A percentile compares a stretch with the other conserved stretches of the same genome.
phyloP scores from a whole-genome alignment of 2,329 filamentous ascomycete species.

The Myrmaecium sp. region DNA sequence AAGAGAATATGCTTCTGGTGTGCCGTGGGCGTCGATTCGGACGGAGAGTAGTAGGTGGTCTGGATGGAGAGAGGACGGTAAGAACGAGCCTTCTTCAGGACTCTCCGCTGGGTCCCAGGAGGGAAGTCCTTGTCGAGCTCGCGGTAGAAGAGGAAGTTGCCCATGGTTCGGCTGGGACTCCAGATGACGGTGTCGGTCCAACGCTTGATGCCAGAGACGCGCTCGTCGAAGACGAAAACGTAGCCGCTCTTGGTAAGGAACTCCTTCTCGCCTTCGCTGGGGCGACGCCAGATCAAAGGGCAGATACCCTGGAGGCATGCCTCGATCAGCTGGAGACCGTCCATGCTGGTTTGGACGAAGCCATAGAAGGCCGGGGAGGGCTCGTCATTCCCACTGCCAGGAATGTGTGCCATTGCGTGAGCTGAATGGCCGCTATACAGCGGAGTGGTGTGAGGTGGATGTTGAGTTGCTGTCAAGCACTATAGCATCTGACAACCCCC shows the following conservation, averaged over 20 bases:
- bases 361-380: slow-evolving; percentile 56
- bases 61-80: no score
- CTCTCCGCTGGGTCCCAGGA: no score
- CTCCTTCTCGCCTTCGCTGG: slow-evolving; percentile 67
- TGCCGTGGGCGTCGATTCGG: no score
- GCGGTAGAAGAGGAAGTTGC: slow-evolving; percentile 73
- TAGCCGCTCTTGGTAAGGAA: slow-evolving; percentile 67
- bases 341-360: slow-evolving; percentile 47
- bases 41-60: no score
- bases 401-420: no score
- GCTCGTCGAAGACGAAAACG: slow-evolving; percentile 83
- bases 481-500: no score
- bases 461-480: no score
- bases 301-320: slow-evolving; percentile 54
- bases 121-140: slow-evolving; percentile 64
- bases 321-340: slow-evolving; percentile 71
- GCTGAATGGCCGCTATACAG: no score
- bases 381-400: no score
- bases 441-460: no score
- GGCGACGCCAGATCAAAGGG: slow-evolving; percentile 61
- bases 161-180: slow-evolving; percentile 74
- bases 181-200: slow-evolving; percentile 88
- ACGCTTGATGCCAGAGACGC: slow-evolving; percentile 76
- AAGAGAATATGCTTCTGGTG: no score
- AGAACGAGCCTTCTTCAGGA: no score